A percentile compares a stretch with the other conserved stretches of the same genome.
Conservation (phyloP, 2,329 filamentous ascomycete genomes). For the Apiospora phragmitis region DNA sequence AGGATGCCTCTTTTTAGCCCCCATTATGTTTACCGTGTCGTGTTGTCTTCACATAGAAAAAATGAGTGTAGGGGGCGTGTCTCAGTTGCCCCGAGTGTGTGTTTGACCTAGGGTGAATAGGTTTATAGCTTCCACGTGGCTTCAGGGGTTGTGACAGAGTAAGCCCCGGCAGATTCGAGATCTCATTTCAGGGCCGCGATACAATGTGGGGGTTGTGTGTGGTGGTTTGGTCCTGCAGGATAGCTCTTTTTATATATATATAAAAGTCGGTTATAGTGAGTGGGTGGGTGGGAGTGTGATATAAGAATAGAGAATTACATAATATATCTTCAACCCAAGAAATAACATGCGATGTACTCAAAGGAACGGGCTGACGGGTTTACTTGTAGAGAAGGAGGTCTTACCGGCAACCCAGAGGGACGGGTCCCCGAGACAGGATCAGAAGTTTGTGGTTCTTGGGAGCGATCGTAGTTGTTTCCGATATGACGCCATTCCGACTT, state of each 20-base stretch:
- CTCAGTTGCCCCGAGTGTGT: neutral
- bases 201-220: conserved; percentile 1
- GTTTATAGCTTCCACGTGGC: neutral
- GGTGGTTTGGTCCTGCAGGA: neutral
- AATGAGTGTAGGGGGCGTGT: neutral
- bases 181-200: neutral
- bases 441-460: neutral
- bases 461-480: neutral
- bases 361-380: neutral
- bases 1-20: neutral
- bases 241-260: neutral
- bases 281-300: neutral
- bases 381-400: neutral
- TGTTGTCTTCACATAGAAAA: neutral
- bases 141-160: neutral
- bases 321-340: neutral
- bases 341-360: neutral
- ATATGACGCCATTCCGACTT: neutral
- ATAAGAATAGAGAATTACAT: neutral
- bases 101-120: neutral
- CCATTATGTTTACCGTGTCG: neutral
- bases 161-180: neutral
- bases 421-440: neutral
- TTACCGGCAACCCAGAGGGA: neutral
- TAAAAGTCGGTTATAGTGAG: too few species aligned